A percentile compares a stretch with the other conserved stretches of the same genome.
Evolutionary conservation across 75 land plant species (phyloP).

Genomic region (Pseudotsuga menziesii): DNA sequence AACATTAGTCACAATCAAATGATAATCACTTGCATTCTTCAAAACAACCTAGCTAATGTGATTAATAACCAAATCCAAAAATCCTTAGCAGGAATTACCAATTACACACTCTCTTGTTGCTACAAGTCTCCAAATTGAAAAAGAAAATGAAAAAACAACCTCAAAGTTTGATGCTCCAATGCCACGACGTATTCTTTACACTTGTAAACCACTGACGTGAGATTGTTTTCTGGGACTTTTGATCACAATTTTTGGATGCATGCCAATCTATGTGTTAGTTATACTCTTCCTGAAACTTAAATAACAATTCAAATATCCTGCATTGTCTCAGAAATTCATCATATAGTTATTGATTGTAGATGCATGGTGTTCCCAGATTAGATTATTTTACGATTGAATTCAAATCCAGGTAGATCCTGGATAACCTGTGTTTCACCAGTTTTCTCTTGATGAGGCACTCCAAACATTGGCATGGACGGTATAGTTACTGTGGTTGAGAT

Average conservation of each 20-base stretch:
- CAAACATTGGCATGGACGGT: conserved; percentile 10
- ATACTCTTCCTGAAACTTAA: conserved; percentile 55
- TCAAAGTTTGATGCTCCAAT: no score
- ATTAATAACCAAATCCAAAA: no score
- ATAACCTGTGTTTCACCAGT: conserved; percentile 4
- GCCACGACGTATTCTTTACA: no score
- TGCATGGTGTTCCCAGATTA: conserved; percentile 57
- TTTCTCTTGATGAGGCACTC: background rate
- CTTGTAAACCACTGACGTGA: background rate
- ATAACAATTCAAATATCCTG: conserved; percentile 72
- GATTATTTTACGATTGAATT: conserved; percentile 60
- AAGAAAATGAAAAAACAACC: no score
- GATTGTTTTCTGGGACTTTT: background rate
- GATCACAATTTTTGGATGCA: conserved; percentile 33
- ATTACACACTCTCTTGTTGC: no score
- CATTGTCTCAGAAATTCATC: conserved; percentile 64
- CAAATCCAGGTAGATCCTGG: conserved; percentile 48
- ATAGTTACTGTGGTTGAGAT: no score
- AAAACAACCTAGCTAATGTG: no score
- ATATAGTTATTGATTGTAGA: conserved; percentile 55
- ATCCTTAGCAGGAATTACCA: no score
- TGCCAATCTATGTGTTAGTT: conserved; percentile 87
- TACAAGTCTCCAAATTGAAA: no score
- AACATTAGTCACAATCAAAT: no score
- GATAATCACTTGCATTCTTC: no score